Conservation (phyloP, 2,329 filamentous ascomycete species). For the Aspergillus brunneoviolaceus region DNA sequence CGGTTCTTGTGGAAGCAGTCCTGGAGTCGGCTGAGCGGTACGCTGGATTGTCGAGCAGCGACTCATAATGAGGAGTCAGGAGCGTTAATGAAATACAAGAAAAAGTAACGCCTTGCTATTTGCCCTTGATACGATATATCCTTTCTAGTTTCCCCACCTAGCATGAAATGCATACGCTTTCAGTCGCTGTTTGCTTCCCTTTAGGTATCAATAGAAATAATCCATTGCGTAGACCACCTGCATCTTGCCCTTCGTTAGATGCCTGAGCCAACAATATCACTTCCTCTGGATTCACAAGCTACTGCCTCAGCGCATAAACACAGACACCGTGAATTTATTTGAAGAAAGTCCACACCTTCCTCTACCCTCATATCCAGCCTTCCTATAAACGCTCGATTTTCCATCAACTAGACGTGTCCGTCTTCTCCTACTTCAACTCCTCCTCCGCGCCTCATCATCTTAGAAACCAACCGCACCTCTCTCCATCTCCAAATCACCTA, state of each 20-base stretch:
- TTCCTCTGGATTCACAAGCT: not conserved
- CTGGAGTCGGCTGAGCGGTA: slow-evolving; percentile 55
- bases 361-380: too few relatives aligned
- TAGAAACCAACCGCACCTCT: too few relatives aligned
- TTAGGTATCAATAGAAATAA: not conserved
- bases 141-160: not conserved
- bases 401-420: too few relatives aligned
- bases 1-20: slow-evolving; percentile 61
- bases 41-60: slow-evolving; percentile 23
- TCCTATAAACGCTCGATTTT: too few relatives aligned
- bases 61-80: not conserved
- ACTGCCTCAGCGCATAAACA: too few relatives aligned
- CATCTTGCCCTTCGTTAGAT: not conserved
- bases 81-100: slow-evolving; percentile 5
- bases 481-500: too few relatives aligned
- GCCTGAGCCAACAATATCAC: not conserved
- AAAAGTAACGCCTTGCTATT: not conserved
- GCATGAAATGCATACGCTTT: not conserved
- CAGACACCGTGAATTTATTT: too few relatives aligned
- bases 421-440: too few relatives aligned
- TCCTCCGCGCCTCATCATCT: too few relatives aligned
- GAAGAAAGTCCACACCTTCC: too few relatives aligned
- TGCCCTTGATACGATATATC: not conserved
- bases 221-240: not conserved
- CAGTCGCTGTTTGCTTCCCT: not conserved